Evolutionary conservation across 2,329 filamentous ascomycete species (phyloP), one percentile per base, ranked within the genome.

Genomic region (Dendrostoma leiphaemia): DNA sequence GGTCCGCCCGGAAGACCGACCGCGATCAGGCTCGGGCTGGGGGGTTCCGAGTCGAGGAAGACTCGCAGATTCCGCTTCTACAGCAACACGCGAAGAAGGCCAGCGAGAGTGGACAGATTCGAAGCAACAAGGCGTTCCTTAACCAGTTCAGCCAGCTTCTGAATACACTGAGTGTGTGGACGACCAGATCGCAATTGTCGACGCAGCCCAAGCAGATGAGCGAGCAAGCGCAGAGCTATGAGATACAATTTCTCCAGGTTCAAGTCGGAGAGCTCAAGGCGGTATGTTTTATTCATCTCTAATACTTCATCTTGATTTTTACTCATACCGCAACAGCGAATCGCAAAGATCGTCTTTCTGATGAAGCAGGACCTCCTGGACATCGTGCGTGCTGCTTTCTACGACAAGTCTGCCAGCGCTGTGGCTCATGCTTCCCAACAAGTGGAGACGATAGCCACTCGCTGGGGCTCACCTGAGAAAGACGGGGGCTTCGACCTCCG

Each of bases 11-110:
- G n/a, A 29, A 9, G 9, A 28, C n/a, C 3, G 35, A 3, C 13
- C 32, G 32, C 3, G 34, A 45, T 9, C 31, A 53, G 28, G 38
- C 37, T 12, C 71, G 80, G 2, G 67, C 73, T 10, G 45, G 63
- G 13, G 83, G 83, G 0, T 88, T 86, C 63, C 65, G 67, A 2
- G 67, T 69, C 6, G 40, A 70, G 0, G 72, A 80, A 2, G 77
- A 86, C 56, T 88, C 84, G 0, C 83, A 81, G 61, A 74, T 86
- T 3, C 83, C 83, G 1, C 72, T 76, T 38, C 71, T 88, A 1
- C 80, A 82, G 61, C 69, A 69, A 0, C 83, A 88, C 59, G 85
- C 82, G 49, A 78, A 75, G 56, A 77, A 78, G 45, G 68, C 86
- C 2, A 85, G 83, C 3, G 26, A 41, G 12, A 29, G 29, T 4